Evolutionary conservation across 208 protist genomes (phyloP).

Genomic region (Acanthamoeba castellanii): DNA sequence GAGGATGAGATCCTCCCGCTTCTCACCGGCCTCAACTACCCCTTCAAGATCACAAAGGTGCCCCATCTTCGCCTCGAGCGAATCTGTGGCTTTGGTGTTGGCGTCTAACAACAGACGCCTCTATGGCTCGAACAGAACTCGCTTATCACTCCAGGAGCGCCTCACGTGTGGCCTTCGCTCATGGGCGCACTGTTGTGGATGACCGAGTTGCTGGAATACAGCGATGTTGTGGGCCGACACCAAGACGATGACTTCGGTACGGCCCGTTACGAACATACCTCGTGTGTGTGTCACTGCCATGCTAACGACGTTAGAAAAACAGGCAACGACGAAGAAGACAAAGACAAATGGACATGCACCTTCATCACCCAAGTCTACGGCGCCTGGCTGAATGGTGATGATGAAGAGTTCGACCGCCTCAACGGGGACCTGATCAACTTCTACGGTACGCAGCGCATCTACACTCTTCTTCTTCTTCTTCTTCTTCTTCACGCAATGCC

Average conservation of each 20-base stretch:
- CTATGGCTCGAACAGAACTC: background rate
- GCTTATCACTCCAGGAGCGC: background rate
- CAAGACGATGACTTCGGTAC: slow-evolving; percentile 16
- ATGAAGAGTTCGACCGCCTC: background rate
- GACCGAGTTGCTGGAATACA: slow-evolving; percentile 4
- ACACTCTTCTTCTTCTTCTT: background rate
- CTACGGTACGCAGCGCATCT: background rate
- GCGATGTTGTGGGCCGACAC: background rate
- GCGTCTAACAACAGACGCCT: background rate
- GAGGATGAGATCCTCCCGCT: background rate
- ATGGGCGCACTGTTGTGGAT: background rate
- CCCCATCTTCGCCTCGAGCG: background rate
- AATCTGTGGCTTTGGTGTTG: no score
- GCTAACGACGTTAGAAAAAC: background rate
- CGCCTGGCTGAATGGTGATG: background rate
- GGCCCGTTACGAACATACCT: background rate
- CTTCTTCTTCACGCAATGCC: no score
- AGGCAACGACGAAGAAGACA: slow-evolving; percentile 2
- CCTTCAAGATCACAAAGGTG: slow-evolving; percentile 27
- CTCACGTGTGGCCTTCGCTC: slow-evolving; percentile 15
- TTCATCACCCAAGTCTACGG: background rate
- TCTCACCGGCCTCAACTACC: background rate
- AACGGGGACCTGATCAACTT: background rate
- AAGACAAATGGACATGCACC: background rate
- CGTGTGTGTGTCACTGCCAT: background rate